phyloP scores from a whole-genome alignment of 345 rosid species.

The Cardamine occulta region DNA sequence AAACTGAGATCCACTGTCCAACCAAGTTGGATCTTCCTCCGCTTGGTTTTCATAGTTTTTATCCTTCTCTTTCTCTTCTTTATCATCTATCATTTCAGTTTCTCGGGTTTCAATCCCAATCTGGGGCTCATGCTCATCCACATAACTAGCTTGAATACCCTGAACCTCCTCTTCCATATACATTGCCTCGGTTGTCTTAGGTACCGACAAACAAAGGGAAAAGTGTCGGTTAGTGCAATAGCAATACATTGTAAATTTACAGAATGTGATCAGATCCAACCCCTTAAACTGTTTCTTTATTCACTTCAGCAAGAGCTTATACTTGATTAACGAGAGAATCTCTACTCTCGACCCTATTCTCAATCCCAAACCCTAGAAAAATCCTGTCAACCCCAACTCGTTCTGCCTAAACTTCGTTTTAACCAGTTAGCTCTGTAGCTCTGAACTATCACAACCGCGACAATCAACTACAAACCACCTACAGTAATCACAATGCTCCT shows the following conservation, averaged over 20 bases:
- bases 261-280: background rate
- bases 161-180: constrained; percentile 53
- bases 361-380: background rate
- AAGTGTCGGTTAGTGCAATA: constrained; percentile 1
- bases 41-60: constrained; percentile 42
- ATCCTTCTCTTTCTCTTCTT: constrained; percentile 16
- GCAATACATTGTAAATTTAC: background rate
- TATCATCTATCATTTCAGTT: constrained; percentile 40
- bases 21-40: constrained; percentile 74
- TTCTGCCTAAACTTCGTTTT: constrained; percentile 3
- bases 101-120: constrained; percentile 35
- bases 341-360: constrained; percentile 2
- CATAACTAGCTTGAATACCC: constrained; percentile 45
- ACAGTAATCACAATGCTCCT: background rate
- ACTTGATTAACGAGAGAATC: background rate
- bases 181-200: constrained; percentile 47
- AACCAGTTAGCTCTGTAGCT: constrained; percentile 4
- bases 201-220: constrained; percentile 4
- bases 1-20: constrained; percentile 77
- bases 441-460: background rate
- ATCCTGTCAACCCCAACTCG: background rate
- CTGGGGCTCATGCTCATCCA: constrained; percentile 43
- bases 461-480: constrained; percentile 2
- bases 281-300: background rate
- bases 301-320: constrained; percentile 5